Base-by-base conservation (phyloP, 2,329 filamentous ascomycete species). In the Diaporthe aspalathi region DNA sequence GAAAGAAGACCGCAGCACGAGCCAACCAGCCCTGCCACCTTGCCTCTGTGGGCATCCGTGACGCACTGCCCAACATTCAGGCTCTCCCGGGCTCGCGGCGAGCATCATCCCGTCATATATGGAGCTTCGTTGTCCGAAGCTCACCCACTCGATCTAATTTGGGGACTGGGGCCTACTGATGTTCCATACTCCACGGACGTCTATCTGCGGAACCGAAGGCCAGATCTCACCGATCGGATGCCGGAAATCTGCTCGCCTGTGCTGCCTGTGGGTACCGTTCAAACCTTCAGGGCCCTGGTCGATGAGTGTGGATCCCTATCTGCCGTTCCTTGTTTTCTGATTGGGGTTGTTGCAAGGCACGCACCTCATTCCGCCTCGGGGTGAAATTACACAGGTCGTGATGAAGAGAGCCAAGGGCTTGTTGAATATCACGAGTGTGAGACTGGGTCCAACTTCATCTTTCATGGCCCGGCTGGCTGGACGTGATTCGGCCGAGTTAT, bases 211-310 rank as follows among this genome's bases (percentile, higher is more conserved):
- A 60, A 60, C 27, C 8, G 20, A 35, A 1, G 43, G 38, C 22
- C 20, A 63, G 60, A 63, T 63, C 60, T 63, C 60, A 22, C 27
- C 60, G 60, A 63, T 63, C 60, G 60, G 60, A 49, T 63, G 43
- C 43, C 60, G 43, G 54, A 43, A 63, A 49, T n/a, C n/a, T 63
- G 57, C 57, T 63, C 27, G 43, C 27, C 24, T 14, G n/a, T 43
- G 20, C 14, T 50, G 60, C 12, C 29, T 49, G 29, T 65, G 60
- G 60, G n/a, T 65, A 24, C 45, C 32, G 29, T 50, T 17, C 43
- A 38, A 49, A 49, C 29, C 43, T 65, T 35, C 45, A 50, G 45
- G 12, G 20, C 45, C 60, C 45, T 50, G 43, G 32, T 20, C 29
- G 45, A 65, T 38, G 60, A 27, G 45, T 65, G 53, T 56, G 27